Evolutionary conservation across 108 stramenopile genomes (phyloP).

Genomic region (Cyclostephanos invisitatus): DNA sequence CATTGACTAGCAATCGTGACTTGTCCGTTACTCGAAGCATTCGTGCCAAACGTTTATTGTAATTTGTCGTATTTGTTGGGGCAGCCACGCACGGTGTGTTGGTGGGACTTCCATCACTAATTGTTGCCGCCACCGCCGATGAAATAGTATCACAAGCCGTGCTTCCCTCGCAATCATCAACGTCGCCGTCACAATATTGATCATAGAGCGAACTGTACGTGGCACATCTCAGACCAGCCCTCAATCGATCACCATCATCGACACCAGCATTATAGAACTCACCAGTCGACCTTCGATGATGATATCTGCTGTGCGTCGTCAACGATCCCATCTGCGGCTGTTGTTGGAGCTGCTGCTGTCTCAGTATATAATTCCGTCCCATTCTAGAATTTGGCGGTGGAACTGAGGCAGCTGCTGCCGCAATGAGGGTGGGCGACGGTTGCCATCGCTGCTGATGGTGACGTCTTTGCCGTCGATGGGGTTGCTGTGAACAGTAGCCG

Average conservation of each 20-base stretch:
- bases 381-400: constrained; percentile 32
- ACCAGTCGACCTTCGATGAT: neutral
- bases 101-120: neutral
- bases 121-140: neutral
- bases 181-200: constrained; percentile 1
- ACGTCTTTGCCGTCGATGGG: neutral
- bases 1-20: neutral
- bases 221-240: constrained; percentile 24
- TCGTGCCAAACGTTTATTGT: neutral
- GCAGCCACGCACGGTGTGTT: neutral
- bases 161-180: neutral
- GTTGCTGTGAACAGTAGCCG: neutral
- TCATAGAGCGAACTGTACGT: constrained; percentile 14
- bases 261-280: neutral
- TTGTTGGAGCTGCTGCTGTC: constrained; percentile 3
- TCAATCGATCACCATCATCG: constrained; percentile 5
- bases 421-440: constrained; percentile 11
- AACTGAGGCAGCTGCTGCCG: constrained; percentile 24
- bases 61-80: neutral
- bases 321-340: neutral
- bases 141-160: neutral
- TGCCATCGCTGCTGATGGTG: neutral
- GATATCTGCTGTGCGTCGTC: neutral
- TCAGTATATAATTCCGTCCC: constrained; percentile 7
- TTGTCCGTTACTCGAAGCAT: constrained; percentile 4